A percentile compares a stretch with the other conserved stretches of the same genome.
Conservation (phyloP, 2,329 filamentous ascomycete genomes). For the Calonectria leucothoes region DNA sequence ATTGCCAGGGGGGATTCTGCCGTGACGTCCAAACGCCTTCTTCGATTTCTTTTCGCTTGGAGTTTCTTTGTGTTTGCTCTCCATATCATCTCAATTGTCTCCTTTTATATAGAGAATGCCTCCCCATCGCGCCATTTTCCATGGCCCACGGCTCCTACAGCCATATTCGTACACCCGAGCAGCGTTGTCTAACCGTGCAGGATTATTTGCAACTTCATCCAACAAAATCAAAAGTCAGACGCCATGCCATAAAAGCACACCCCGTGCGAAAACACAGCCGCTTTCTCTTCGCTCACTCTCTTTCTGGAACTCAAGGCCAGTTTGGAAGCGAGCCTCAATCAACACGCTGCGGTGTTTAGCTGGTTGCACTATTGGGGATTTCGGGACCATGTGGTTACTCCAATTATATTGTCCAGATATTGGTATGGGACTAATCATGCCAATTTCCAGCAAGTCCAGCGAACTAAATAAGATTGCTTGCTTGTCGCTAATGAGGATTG, state of each 20-base stretch:
- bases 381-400: slow-evolving; percentile 66
- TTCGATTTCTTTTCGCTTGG: neutral
- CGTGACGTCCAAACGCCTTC: no score
- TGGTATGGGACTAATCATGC: slow-evolving; percentile 62
- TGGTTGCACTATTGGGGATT: slow-evolving; percentile 67
- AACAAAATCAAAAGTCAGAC: neutral
- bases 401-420: slow-evolving; percentile 60
- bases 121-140: neutral
- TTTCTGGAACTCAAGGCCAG: slow-evolving; percentile 48
- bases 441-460: slow-evolving; percentile 56
- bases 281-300: neutral
- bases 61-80: neutral
- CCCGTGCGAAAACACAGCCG: neutral
- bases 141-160: neutral
- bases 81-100: neutral
- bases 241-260: neutral
- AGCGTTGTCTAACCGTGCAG: neutral
- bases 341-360: slow-evolving; percentile 67
- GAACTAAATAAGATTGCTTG: rapidly evolving
- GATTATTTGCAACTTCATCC: neutral
- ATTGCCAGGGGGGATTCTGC: no score
- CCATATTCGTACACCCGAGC: neutral
- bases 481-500: neutral
- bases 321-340: slow-evolving; percentile 62
- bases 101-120: neutral